A percentile compares a stretch with the other conserved stretches of the same genome.
These are phyloP conservation scores for Rhytidhysteron rufulum DNA, from an alignment of 2,329 filamentous ascomycete genomes.

Conservation along the genomic window DNA sequence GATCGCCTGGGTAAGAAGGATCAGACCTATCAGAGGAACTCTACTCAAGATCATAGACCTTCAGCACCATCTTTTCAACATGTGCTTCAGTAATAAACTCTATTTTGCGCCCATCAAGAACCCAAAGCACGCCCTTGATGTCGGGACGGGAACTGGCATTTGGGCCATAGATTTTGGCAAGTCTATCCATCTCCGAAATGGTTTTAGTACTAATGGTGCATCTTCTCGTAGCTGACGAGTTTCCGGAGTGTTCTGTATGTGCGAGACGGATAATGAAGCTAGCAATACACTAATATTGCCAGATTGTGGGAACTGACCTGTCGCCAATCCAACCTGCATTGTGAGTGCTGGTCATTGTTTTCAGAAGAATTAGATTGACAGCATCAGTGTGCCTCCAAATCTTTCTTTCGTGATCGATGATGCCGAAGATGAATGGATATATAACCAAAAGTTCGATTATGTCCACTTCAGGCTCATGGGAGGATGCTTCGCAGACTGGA, in stretches of 20 bases:
- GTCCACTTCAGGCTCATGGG: slow-evolving; percentile 51
- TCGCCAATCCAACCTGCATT: slow-evolving; percentile 18
- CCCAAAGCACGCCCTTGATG: slow-evolving; percentile 5
- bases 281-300: not conserved
- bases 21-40: slow-evolving; percentile 11
- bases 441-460: slow-evolving; percentile 51
- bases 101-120: slow-evolving; percentile 7
- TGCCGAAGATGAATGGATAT: slow-evolving; percentile 48
- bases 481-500: slow-evolving; percentile 50
- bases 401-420: slow-evolving; percentile 16
- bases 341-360: not conserved
- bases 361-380: not conserved
- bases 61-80: slow-evolving; percentile 11
- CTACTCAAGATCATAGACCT: slow-evolving; percentile 4
- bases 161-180: slow-evolving; percentile 8
- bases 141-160: slow-evolving; percentile 13
- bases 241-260: slow-evolving; percentile 5
- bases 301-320: slow-evolving; percentile 16
- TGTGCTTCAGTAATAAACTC: slow-evolving; percentile 8
- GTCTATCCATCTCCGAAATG: slow-evolving; percentile 2
- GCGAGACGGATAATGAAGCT: not conserved
- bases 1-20: slow-evolving; percentile 3
- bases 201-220: slow-evolving; percentile 14
- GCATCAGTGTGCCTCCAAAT: slow-evolving; percentile 11
- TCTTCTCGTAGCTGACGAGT: slow-evolving; percentile 7